A percentile compares a stretch with the other conserved stretches of the same genome.
phyloP scores from a whole-genome alignment of 805 yeast species.

The Starmerella vaccinii region DNA sequence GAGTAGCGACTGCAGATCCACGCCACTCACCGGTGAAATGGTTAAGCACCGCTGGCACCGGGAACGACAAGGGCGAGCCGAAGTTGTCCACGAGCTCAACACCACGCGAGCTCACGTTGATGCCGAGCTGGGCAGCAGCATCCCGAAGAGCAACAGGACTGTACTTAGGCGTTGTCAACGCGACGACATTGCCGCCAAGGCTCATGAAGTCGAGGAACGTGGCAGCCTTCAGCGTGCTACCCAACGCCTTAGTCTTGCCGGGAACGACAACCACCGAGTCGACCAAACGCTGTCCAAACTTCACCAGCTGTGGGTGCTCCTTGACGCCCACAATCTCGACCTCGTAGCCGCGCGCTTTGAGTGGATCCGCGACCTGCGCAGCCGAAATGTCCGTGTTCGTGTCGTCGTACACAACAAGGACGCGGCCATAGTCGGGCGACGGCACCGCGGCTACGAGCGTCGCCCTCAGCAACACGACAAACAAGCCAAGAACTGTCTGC shows the following conservation, averaged over 20 bases:
- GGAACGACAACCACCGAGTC: conserved; percentile 56
- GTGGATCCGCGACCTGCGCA: conserved; percentile 19
- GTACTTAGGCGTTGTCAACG: conserved; percentile 44
- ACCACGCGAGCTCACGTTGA: conserved; percentile 70
- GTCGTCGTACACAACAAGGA: conserved; percentile 30
- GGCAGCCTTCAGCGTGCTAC: conserved; percentile 36
- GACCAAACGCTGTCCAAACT: conserved; percentile 38
- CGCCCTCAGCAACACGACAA: background rate
- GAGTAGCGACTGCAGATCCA: conserved; percentile 19
- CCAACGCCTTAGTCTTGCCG: conserved; percentile 36
- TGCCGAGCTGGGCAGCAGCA: conserved; percentile 70
- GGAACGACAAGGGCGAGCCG: conserved; percentile 15
- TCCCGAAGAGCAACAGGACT: conserved; percentile 53
- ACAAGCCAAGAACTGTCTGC: conserved; percentile 1
- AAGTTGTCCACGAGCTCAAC: conserved; percentile 59
- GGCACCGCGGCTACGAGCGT: conserved; percentile 17
- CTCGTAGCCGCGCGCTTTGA: conserved; percentile 32
- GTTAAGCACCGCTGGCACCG: conserved; percentile 21
- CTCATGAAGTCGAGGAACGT: conserved; percentile 49
- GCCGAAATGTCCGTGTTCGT: conserved; percentile 17
- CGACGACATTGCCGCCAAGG: conserved; percentile 66
- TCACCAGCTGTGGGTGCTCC: conserved; percentile 31
- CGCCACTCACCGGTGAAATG: conserved; percentile 10
- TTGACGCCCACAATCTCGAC: conserved; percentile 27
- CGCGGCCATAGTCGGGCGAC: conserved; percentile 24